A percentile compares a stretch with the other conserved stretches of the same genome.
Evolutionary conservation across 2,329 filamentous ascomycete genomes (phyloP).

Genomic region (Beauveria brongniartii): DNA sequence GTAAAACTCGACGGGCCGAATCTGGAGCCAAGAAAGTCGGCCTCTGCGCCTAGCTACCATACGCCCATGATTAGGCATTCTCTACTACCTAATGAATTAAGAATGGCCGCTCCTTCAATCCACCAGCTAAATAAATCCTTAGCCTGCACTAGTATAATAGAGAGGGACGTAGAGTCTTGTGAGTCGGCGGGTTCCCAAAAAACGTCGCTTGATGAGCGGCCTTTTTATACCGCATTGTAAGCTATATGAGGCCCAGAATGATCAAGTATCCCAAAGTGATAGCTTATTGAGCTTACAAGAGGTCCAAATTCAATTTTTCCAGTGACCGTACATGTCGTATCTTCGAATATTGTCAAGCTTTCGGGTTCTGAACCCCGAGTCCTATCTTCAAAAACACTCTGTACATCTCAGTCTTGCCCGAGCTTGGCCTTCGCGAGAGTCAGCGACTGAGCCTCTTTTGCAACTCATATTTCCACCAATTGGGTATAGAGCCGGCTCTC

Average conservation of each 20-base stretch:
- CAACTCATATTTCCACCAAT: constrained; percentile 8
- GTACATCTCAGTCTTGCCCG: not conserved
- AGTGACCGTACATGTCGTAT: not conserved
- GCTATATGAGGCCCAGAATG: not conserved
- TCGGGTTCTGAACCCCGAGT: not conserved
- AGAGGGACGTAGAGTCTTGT: not conserved
- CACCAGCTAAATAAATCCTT: not conserved
- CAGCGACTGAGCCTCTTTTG: not conserved
- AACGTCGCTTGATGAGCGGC: not conserved
- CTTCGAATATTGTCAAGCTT: not conserved
- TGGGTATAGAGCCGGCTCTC: not conserved
- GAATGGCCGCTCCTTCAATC: not conserved
- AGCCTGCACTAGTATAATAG: not conserved
- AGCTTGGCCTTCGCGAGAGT: not conserved
- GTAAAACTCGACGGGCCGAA: not conserved
- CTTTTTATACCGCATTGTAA: not conserved
- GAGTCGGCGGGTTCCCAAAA: not conserved
- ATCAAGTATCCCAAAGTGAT: not conserved
- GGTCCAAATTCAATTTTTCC: not conserved
- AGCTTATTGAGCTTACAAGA: not conserved
- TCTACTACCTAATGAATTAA: not conserved
- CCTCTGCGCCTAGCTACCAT: not conserved
- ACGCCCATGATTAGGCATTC: not conserved
- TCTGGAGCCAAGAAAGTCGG: not conserved
- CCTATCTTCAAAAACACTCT: not conserved